These are phyloP conservation scores for Termitomyces sp. DNA, from an alignment of 1,284 basidiomycete species.

Conservation along the genomic window DNA sequence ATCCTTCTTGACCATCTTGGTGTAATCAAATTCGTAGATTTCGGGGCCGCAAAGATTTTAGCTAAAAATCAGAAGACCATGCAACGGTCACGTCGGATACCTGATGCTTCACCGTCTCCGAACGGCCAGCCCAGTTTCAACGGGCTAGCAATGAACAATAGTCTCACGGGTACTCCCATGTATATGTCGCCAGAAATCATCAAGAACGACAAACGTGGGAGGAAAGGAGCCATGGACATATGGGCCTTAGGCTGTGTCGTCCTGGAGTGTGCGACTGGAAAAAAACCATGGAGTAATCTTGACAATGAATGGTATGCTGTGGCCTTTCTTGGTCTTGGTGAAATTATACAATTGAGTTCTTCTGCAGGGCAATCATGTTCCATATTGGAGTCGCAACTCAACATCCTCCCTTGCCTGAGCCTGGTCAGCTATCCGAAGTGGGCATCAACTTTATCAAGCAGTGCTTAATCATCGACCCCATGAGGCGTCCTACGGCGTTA, in stretches of 20 bases:
- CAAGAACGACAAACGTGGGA: slow-evolving; percentile 82
- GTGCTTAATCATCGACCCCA: slow-evolving; percentile 87
- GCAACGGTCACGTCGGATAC: slow-evolving; percentile 62
- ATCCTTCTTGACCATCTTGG: slow-evolving; percentile 93
- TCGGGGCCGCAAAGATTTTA: slow-evolving; percentile 96
- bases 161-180: slow-evolving; percentile 97
- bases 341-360: slow-evolving; percentile 7
- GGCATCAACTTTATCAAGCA: slow-evolving; percentile 95
- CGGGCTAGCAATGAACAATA: slow-evolving; percentile 67
- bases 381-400: slow-evolving; percentile 97
- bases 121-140: slow-evolving; percentile 30
- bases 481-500: slow-evolving; percentile 76
- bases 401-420: slow-evolving; percentile 92
- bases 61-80: slow-evolving; percentile 90
- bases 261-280: slow-evolving; percentile 93
- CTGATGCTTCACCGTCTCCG: slow-evolving; percentile 31
- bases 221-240: slow-evolving; percentile 96
- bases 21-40: slow-evolving; percentile 97
- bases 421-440: slow-evolving; percentile 81
- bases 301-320: slow-evolving; percentile 92
- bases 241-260: slow-evolving; percentile 98
- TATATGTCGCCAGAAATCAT: slow-evolving; percentile 99
- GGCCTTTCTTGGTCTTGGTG: background rate
- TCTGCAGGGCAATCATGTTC: slow-evolving; percentile 93
- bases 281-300: slow-evolving; percentile 96